Percentiles rank a stretch among this genome's conserved stretches.
Conservation (phyloP, 176 grass and related monocot genomes). For the Paspalum vaginatum region DNA sequence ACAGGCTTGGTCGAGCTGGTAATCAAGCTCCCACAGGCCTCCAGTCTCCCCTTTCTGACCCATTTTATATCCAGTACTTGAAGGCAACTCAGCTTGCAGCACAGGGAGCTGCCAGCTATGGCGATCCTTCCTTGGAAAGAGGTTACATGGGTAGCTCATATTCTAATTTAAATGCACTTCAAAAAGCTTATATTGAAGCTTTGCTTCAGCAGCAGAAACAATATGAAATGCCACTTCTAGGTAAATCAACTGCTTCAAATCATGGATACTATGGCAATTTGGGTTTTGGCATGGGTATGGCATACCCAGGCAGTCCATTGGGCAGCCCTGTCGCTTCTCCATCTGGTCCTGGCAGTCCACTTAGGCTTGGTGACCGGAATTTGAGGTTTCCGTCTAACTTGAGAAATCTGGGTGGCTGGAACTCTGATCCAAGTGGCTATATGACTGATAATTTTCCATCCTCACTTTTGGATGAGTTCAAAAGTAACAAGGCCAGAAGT, state of each 20-base stretch:
- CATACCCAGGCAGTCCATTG: constrained; percentile 83
- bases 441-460: constrained; percentile 76
- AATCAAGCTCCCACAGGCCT: constrained; percentile 58
- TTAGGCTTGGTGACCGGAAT: constrained; percentile 69
- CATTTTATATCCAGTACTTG: constrained; percentile 74
- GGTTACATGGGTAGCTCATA: constrained; percentile 59
- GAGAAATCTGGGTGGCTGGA: constrained; percentile 68
- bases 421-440: constrained; percentile 56
- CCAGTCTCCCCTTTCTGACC: constrained; percentile 60
- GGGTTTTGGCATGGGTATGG: constrained; percentile 58
- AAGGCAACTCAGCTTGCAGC: constrained; percentile 69
- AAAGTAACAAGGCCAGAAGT: constrained; percentile 86
- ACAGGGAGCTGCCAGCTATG: constrained; percentile 52
- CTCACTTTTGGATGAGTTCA: constrained; percentile 93
- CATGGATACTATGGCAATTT: constrained; percentile 66
- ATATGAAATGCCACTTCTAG: constrained; percentile 68
- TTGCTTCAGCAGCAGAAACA: constrained; percentile 90
- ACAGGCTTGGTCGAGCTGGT: constrained; percentile 55
- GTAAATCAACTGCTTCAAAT: constrained; percentile 68
- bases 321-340: constrained; percentile 66
- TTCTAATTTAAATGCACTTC: constrained; percentile 61
- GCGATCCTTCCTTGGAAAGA: constrained; percentile 60
- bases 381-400: constrained; percentile 63
- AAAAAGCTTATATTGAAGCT: constrained; percentile 80
- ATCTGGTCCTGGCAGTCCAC: constrained; percentile 66